These are phyloP conservation scores for Solanum hybrid DNA, from an alignment of 305 asterid genomes.

Conservation along the genomic window DNA sequence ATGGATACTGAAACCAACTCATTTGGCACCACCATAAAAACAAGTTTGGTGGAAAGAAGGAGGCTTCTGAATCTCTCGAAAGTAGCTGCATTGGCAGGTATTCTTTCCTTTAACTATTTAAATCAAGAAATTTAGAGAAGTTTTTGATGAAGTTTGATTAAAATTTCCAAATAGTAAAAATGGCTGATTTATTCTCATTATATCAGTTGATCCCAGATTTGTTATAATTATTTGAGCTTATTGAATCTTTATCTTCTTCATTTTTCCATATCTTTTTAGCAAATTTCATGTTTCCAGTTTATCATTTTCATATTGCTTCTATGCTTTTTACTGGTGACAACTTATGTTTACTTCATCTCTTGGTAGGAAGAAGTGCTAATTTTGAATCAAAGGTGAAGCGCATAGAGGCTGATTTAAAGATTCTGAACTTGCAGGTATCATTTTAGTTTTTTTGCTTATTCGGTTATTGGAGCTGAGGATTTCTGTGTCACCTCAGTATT, in stretches of 20 bases:
- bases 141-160: not conserved
- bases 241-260: not conserved
- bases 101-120: constrained; percentile 2
- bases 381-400: constrained; percentile 58
- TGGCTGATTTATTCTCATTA: not conserved
- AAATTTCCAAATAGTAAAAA: not conserved
- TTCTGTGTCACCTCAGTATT: not conserved
- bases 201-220: not conserved
- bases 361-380: constrained; percentile 51
- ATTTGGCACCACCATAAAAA: constrained; percentile 17
- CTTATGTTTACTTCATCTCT: constrained; percentile 7
- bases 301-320: not conserved
- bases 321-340: constrained; percentile 14
- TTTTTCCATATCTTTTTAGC: not conserved
- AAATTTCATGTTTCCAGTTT: not conserved
- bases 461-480: not conserved
- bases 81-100: constrained; percentile 87
- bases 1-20: constrained; percentile 29
- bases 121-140: not conserved
- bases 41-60: constrained; percentile 63
- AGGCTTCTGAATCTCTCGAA: constrained; percentile 75
- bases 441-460: not conserved
- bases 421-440: constrained; percentile 70
- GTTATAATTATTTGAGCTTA: not conserved
- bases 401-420: constrained; percentile 73